Evolutionary conservation across 2,329 filamentous ascomycete genomes (phyloP).

Genomic region (Phaeosphaeriaceae sp.): DNA sequence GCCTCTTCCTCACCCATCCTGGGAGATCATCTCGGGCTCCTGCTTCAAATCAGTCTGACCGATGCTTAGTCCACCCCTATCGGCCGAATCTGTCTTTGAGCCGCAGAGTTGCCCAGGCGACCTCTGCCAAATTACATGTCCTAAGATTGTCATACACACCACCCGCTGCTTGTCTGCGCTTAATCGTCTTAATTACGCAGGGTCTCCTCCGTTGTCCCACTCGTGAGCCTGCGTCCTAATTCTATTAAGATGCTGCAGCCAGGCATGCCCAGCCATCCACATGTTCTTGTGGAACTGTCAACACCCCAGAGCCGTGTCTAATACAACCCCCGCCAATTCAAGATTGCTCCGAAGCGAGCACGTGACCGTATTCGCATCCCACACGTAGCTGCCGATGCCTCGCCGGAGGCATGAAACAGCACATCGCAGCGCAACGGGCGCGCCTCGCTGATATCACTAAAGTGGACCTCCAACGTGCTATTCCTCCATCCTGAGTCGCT

Average conservation of each 20-base stretch:
- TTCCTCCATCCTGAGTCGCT: constrained; percentile 14
- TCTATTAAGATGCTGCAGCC: neutral
- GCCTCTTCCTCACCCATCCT: constrained; percentile 22
- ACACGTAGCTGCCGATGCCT: constrained; percentile 23
- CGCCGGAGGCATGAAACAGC: constrained; percentile 21
- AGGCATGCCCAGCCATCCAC: constrained; percentile 6
- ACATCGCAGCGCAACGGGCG: constrained; percentile 11
- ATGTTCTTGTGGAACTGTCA: constrained; percentile 3
- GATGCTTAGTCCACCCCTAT: constrained; percentile 14
- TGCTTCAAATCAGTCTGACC: constrained; percentile 21
- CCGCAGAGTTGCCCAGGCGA: constrained; percentile 24
- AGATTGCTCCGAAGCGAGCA: constrained; percentile 1
- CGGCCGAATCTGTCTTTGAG: constrained; percentile 18
- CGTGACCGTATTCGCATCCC: constrained; percentile 4
- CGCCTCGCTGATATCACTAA: neutral
- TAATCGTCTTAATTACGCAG: constrained; percentile 12
- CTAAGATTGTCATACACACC: constrained; percentile 18
- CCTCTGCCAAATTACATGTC: constrained; percentile 16
- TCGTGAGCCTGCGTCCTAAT: neutral
- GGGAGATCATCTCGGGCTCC: constrained; percentile 16
- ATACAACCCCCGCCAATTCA: constrained; percentile 12
- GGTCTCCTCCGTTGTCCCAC: constrained; percentile 6
- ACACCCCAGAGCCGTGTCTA: constrained; percentile 12
- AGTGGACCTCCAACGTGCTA: constrained; percentile 14
- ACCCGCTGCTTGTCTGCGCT: constrained; percentile 5